Percentiles rank a stretch among this genome's conserved stretches.
phyloP scores from a whole-genome alignment of 2,329 filamentous ascomycete genomes.

The Claviceps purpurea region DNA sequence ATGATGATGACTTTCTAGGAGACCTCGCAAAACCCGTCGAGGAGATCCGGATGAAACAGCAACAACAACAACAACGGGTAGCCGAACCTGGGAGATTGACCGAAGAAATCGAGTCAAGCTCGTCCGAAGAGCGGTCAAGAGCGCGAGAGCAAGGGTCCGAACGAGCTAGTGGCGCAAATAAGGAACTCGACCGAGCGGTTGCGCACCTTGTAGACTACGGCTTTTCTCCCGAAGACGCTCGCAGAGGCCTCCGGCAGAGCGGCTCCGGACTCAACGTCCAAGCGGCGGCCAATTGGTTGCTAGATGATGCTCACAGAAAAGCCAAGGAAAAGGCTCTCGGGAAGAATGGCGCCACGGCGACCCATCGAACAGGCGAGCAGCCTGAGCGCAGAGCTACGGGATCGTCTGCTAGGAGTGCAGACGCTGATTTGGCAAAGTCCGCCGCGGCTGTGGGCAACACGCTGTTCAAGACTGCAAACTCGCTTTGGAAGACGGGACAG shows the following conservation, averaged over 20 bases:
- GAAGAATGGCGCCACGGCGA: slow-evolving; percentile 24
- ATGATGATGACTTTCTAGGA: slow-evolving; percentile 53
- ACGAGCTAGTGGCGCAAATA: slow-evolving; percentile 13
- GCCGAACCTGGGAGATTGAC: slow-evolving; percentile 43
- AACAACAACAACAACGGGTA: slow-evolving; percentile 8
- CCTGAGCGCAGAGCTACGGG: slow-evolving; percentile 23
- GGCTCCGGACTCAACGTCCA: slow-evolving; percentile 71
- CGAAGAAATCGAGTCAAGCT: slow-evolving; percentile 33
- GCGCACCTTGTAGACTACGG: slow-evolving; percentile 91
- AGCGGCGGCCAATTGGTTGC: slow-evolving; percentile 72
- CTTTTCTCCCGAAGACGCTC: slow-evolving; percentile 75
- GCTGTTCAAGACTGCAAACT: slow-evolving; percentile 87
- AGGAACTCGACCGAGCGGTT: slow-evolving; percentile 59
- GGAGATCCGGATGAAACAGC: slow-evolving; percentile 33
- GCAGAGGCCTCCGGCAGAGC: slow-evolving; percentile 65
- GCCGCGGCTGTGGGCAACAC: slow-evolving; percentile 73
- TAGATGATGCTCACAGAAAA: slow-evolving; percentile 82
- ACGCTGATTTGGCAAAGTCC: slow-evolving; percentile 65
- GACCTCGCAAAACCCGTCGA: slow-evolving; percentile 52
- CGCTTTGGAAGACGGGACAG: slow-evolving; percentile 85
- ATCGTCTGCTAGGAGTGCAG: slow-evolving; percentile 34
- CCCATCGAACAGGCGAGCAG: neutral
- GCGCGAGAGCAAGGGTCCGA: slow-evolving; percentile 10
- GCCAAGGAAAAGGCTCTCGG: slow-evolving; percentile 58
- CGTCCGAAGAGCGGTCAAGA: slow-evolving; percentile 26